A percentile compares a stretch with the other conserved stretches of the same genome.
Conservation (phyloP, 768 basidiomycete genomes). For the Mycena crocata region DNA sequence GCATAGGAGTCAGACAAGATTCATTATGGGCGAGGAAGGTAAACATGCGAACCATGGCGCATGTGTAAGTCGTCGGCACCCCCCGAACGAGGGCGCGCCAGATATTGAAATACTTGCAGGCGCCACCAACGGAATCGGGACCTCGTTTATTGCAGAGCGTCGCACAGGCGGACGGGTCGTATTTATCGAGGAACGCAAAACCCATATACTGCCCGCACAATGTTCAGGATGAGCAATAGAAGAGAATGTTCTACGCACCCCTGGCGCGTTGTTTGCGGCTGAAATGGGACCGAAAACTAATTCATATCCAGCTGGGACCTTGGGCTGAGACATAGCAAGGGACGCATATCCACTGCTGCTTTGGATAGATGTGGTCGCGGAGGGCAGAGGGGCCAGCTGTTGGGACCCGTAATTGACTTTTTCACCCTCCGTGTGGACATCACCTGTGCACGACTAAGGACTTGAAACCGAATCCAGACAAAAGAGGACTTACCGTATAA, state of each 20-base stretch:
- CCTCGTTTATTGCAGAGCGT: constrained; percentile 22
- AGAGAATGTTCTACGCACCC: constrained; percentile 17
- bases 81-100: constrained; percentile 25
- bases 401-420: constrained; percentile 32
- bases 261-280: constrained; percentile 37
- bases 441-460: constrained; percentile 13
- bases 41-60: constrained; percentile 29
- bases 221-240: background rate
- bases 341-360: constrained; percentile 35
- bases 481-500: constrained; percentile 24
- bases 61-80: constrained; percentile 28
- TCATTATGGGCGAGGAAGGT: background rate
- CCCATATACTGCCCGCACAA: constrained; percentile 32
- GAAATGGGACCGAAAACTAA: constrained; percentile 36
- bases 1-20: background rate
- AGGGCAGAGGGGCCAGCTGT: constrained; percentile 12
- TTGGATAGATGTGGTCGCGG: constrained; percentile 24
- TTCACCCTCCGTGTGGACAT: constrained; percentile 33
- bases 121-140: constrained; percentile 24
- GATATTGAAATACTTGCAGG: constrained; percentile 36
- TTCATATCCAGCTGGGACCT: constrained; percentile 34
- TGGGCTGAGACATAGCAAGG: constrained; percentile 16
- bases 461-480: background rate
- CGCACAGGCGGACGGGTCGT: constrained; percentile 32
- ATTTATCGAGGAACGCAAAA: constrained; percentile 29